phyloP scores from a whole-genome alignment of 2,329 filamentous ascomycete genomes.

The Aphanoascus verrucosus region DNA sequence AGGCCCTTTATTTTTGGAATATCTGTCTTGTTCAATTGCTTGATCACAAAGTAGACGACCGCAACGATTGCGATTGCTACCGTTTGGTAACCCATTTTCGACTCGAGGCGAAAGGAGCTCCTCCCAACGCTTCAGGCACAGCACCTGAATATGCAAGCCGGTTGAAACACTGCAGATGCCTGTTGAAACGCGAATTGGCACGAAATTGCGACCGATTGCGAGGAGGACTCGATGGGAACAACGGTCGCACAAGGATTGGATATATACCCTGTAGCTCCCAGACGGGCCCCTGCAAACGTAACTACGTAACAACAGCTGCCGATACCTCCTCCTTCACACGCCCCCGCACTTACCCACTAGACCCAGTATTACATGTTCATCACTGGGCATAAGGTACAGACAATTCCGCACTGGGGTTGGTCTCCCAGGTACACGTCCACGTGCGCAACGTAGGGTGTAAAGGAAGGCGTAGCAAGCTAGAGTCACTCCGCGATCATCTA shows the following conservation, averaged over 20 bases:
- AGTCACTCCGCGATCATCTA: too few species aligned
- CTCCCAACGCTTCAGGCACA: background rate
- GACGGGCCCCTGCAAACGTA: background rate
- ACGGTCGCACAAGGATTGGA: background rate
- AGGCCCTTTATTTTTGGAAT: slow-evolving; percentile 51
- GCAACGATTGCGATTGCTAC: slow-evolving; percentile 25
- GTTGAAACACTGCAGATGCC: too few species aligned
- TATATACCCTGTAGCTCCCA: background rate
- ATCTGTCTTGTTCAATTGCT: slow-evolving; percentile 43
- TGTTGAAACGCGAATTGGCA: too few species aligned
- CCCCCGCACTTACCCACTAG: slow-evolving; percentile 6
- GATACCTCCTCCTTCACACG: background rate
- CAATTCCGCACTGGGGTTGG: background rate
- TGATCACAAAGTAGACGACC: slow-evolving; percentile 32
- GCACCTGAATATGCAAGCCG: too few species aligned
- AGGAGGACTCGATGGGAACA: background rate
- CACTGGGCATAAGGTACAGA: background rate
- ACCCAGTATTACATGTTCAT: background rate
- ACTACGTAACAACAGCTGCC: background rate
- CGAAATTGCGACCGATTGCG: background rate
- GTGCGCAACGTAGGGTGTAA: too few species aligned
- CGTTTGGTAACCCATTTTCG: slow-evolving; percentile 14
- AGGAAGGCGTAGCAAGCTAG: too few species aligned
- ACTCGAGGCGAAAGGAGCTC: background rate
- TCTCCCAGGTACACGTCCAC: too few species aligned